Percentiles rank a stretch among this genome's conserved stretches.
phyloP scores from a whole-genome alignment of 345 rosid species.

The Raphanus sativus region DNA sequence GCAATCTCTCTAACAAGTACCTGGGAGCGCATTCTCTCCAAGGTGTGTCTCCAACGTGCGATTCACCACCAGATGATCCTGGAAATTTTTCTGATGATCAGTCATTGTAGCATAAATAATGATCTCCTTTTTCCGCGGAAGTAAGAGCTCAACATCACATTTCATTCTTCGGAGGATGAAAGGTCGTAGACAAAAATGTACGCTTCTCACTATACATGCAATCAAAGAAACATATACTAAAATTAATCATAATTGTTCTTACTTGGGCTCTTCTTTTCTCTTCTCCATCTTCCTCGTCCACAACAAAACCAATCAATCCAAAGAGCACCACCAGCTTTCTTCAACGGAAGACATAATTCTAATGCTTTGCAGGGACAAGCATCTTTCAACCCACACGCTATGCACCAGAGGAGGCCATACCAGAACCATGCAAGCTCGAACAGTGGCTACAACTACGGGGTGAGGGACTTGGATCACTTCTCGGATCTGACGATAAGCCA shows the following conservation, averaged over 20 bases:
- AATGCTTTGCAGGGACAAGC: conserved; percentile 35
- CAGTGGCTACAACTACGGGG: conserved; percentile 31
- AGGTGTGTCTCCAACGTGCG: conserved; percentile 65
- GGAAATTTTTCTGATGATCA: conserved; percentile 77
- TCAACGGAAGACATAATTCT: conserved; percentile 38
- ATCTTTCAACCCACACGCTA: conserved; percentile 20
- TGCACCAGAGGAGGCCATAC: conserved; percentile 32
- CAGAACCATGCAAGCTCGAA: conserved; percentile 26
- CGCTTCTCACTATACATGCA: not conserved
- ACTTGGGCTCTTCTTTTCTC: conserved; percentile 86
- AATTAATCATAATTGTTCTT: conserved; percentile 23
- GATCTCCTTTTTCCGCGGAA: conserved; percentile 92
- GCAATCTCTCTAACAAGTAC: conserved; percentile 74
- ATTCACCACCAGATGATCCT: conserved; percentile 80
- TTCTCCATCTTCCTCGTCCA: conserved; percentile 59
- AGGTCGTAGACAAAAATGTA: conserved; percentile 55
- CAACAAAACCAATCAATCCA: conserved; percentile 32
- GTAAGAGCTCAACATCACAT: conserved; percentile 84
- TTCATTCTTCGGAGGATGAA: conserved; percentile 96
- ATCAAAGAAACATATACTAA: not conserved
- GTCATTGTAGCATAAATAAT: conserved; percentile 87
- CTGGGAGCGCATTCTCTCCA: conserved; percentile 46
- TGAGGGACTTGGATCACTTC: conserved; percentile 33
- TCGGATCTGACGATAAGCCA: conserved; percentile 24
- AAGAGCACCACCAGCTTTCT: conserved; percentile 24